A percentile compares a stretch with the other conserved stretches of the same genome.
Evolutionary conservation across 805 yeast species (phyloP).

Genomic region (Ogataea ganodermae): DNA sequence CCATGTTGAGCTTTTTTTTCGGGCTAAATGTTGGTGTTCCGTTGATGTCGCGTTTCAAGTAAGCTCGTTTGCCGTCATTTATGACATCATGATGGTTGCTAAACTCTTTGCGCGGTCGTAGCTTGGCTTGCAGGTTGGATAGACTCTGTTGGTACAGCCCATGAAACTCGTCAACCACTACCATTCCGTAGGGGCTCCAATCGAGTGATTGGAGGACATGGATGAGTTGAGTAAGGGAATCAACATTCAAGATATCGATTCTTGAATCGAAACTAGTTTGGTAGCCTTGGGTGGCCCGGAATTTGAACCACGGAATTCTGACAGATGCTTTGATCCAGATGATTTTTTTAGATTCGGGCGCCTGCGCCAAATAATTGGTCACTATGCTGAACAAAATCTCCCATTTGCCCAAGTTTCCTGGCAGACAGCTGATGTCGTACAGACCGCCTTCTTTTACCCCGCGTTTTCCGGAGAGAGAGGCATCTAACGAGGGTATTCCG

Average conservation of each 20-base stretch:
- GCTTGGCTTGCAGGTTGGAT: constrained; percentile 10
- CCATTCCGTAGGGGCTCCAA: constrained; percentile 23
- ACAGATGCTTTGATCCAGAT: constrained; percentile 20
- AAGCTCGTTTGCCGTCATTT: neutral
- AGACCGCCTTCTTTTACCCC: constrained; percentile 28
- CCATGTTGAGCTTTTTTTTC: constrained; percentile 22
- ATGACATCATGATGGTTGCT: constrained; percentile 6
- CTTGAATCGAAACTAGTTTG: neutral
- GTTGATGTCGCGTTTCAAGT: constrained; percentile 22
- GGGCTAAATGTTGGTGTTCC: constrained; percentile 26
- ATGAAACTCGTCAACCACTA: constrained; percentile 34
- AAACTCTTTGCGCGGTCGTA: constrained; percentile 4
- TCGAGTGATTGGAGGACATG: constrained; percentile 21
- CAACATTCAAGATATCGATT: constrained; percentile 21
- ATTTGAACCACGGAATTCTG: constrained; percentile 32
- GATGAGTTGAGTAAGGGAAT: constrained; percentile 26
- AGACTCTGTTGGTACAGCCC: constrained; percentile 23
- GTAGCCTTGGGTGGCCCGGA: constrained; percentile 12
- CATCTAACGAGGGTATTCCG: constrained; percentile 26
- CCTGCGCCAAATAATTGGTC: constrained; percentile 9
- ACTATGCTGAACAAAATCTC: constrained; percentile 27
- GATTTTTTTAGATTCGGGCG: constrained; percentile 7
- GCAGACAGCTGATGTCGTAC: constrained; percentile 32
- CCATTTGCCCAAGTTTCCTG: constrained; percentile 33
- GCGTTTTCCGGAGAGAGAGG: constrained; percentile 18